Evolutionary conservation across 1,284 basidiomycete species (phyloP).

Genomic region (Puccinia coronata): DNA sequence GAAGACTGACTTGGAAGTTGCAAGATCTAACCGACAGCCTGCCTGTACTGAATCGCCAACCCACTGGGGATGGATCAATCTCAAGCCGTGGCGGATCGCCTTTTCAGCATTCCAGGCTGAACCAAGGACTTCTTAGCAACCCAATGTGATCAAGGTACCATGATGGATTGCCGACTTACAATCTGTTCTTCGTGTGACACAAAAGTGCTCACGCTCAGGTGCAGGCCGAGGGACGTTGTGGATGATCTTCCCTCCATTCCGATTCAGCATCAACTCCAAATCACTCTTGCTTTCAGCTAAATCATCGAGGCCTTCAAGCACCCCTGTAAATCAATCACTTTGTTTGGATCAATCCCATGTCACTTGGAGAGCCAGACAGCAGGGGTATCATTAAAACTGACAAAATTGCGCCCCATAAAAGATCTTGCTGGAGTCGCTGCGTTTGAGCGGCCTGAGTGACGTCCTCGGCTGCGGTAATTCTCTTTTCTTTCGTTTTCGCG

Average conservation of each 20-base stretch:
- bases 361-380: neutral
- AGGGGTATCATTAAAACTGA: conserved; percentile 26
- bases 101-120: conserved; percentile 32
- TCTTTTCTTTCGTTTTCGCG: conserved; percentile 14
- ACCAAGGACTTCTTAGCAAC: neutral
- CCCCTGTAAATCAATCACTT: neutral
- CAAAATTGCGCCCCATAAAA: conserved; percentile 41
- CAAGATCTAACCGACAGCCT: neutral
- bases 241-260: conserved; percentile 39
- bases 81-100: conserved; percentile 21
- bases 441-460: conserved; percentile 14
- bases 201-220: conserved; percentile 14
- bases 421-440: conserved; percentile 17
- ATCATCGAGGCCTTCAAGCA: conserved; percentile 29
- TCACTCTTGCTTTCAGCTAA: conserved; percentile 28
- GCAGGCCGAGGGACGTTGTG: conserved; percentile 29
- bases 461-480: neutral
- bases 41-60: conserved; percentile 34
- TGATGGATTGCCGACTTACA: conserved; percentile 28
- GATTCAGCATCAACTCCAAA: conserved; percentile 35
- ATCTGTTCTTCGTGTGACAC: conserved; percentile 10
- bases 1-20: conserved; percentile 9
- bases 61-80: conserved; percentile 44
- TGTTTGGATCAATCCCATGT: neutral
- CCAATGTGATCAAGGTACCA: neutral